phyloP scores from a whole-genome alignment of 495 filamentous ascomycete genomes.

The Penicillium canescens region DNA sequence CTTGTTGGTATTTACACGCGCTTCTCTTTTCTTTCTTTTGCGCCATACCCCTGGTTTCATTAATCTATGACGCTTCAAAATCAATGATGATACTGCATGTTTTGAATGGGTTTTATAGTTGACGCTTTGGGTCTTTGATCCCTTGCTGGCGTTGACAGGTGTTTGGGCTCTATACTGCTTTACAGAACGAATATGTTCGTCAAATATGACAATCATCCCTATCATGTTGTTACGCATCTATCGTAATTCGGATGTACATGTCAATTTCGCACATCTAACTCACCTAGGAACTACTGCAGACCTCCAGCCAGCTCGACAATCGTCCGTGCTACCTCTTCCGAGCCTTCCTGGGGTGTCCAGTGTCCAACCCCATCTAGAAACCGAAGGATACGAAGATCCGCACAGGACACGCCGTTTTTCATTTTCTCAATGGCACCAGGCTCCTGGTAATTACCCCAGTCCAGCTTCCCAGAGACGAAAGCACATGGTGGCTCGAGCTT shows the following conservation, averaged over 20 bases:
- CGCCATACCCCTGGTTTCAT: slow-evolving; percentile 21
- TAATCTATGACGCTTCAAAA: slow-evolving; percentile 14
- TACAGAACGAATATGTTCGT: background rate
- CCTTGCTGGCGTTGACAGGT: slow-evolving; percentile 1
- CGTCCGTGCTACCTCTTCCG: slow-evolving; percentile 52
- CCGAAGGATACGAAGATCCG: slow-evolving; percentile 50
- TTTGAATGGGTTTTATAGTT: slow-evolving; percentile 2
- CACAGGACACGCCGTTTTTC: slow-evolving; percentile 40
- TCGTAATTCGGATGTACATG: background rate
- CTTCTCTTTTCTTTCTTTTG: slow-evolving; percentile 10
- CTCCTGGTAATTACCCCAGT: slow-evolving; percentile 70
- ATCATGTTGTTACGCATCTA: background rate
- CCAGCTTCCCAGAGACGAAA: slow-evolving; percentile 59
- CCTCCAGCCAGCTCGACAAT: slow-evolving; percentile 43
- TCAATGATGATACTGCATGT: slow-evolving; percentile 11
- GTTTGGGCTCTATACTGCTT: background rate
- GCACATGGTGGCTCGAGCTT: slow-evolving; percentile 61
- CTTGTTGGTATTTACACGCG: slow-evolving; percentile 23
- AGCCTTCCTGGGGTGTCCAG: slow-evolving; percentile 68
- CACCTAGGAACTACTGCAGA: background rate
- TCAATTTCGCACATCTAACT: background rate
- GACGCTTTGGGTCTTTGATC: background rate
- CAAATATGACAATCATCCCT: background rate
- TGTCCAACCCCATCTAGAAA: slow-evolving; percentile 62
- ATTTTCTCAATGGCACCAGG: slow-evolving; percentile 63